Base-by-base conservation (phyloP, 768 basidiomycete genomes). In the Serpula lacrymans region DNA sequence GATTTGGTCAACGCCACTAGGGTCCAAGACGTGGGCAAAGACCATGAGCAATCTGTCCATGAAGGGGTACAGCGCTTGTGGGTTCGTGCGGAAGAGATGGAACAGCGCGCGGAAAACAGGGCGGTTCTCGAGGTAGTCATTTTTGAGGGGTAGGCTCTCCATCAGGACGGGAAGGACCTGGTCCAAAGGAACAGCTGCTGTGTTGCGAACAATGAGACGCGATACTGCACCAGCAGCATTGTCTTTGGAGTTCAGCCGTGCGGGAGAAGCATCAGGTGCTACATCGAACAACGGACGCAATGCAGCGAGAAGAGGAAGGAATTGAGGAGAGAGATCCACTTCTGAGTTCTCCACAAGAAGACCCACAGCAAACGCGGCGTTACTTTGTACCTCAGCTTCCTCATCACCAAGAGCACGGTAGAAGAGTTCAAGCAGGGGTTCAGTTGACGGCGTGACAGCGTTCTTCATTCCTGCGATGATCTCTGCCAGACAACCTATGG, bases 151-250 rank as follows among this genome's bases (percentile, higher is more conserved):
- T 8, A 99, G 75, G 23, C 86, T 82, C 18, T 68, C 72, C 42
- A 96, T 64, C 57, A 98, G 79, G 39, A 89, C 71, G 2, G 92
- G 91, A 9, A 97, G 77, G 37, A 96, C 91, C 63, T 91, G 84
- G 37, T 92, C 88, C 27, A 97, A 80, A 18, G 95, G 95, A 13
- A 98, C 65, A 11, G 84, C 90, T 10, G 68, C 58, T 4, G 75
- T 65, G 63, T 92, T 93, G 57, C 85, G 85, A 53, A 80, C 59
- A 56, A 98, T 85, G 59, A 98, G 74, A 12, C 96, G 84, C 4
- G 82, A 81, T 38, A 98, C 88, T 18, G 93, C 89, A 31, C 96
- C 96, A 6, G 85, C 78, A n/a, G 96, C 96, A 61, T 99, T 99
- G 65, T 99, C 96, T 47, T 84, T 84, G 14, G 93, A 93, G 58